phyloP scores from a whole-genome alignment of 1,284 basidiomycete genomes.

The Vanrija humicola region DNA sequence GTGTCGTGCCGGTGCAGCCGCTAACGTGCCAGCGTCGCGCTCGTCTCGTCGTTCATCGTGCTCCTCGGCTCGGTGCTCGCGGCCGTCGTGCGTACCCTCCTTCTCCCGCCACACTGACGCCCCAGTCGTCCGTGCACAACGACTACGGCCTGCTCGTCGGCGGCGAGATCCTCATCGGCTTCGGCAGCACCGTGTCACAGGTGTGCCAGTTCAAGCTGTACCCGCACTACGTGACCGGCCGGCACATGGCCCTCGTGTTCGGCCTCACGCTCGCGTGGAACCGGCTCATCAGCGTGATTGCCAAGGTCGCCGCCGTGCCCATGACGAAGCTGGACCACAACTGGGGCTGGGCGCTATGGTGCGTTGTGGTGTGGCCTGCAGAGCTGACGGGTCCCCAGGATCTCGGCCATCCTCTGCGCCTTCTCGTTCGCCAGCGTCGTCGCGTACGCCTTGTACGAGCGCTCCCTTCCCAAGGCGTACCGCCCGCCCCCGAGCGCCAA shows the following conservation, averaged over 20 bases:
- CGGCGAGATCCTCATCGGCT: constrained; percentile 34
- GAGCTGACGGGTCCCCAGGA: neutral
- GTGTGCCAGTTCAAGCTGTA: constrained; percentile 38
- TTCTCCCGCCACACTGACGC: too few species aligned
- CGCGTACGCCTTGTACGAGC: constrained; percentile 33
- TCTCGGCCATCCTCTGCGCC: constrained; percentile 29
- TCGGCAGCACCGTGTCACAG: constrained; percentile 24
- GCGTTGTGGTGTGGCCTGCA: neutral
- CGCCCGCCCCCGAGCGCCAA: constrained; percentile 10
- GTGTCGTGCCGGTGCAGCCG: neutral
- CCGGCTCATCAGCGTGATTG: constrained; percentile 31
- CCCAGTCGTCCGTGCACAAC: constrained; percentile 17
- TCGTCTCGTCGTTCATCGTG: neutral
- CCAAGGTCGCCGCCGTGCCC: constrained; percentile 31
- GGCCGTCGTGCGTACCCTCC: too few species aligned
- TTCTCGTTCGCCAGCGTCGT: constrained; percentile 18
- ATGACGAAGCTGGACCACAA: constrained; percentile 32
- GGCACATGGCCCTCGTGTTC: constrained; percentile 29
- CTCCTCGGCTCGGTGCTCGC: too few species aligned
- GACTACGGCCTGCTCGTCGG: constrained; percentile 30
- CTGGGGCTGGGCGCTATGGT: constrained; percentile 43
- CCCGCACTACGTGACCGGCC: constrained; percentile 40
- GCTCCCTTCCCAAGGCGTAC: constrained; percentile 23
- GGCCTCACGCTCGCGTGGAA: constrained; percentile 40
- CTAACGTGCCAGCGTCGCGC: neutral